Evolutionary conservation across 768 basidiomycete species (phyloP).

Genomic region (Naematelia aurantialba): DNA sequence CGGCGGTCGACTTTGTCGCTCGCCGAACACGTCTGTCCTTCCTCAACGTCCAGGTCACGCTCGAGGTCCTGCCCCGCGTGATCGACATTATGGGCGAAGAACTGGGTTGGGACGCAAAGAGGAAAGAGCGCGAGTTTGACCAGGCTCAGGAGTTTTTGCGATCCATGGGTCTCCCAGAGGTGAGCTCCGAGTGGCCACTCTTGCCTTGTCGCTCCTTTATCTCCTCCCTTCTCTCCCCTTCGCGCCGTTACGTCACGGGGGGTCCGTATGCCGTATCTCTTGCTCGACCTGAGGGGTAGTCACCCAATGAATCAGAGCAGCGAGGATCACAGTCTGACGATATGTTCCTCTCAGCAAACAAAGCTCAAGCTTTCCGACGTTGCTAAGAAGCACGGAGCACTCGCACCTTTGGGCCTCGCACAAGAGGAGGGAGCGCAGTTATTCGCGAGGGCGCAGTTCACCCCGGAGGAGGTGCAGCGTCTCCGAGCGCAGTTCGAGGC

Average conservation of each 20-base stretch:
- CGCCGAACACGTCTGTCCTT: constrained; percentile 90
- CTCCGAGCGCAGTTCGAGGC: constrained; percentile 49
- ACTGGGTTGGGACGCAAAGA: constrained; percentile 66
- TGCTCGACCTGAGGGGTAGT: too few relatives aligned
- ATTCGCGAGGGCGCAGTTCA: constrained; percentile 59
- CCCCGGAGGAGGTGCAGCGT: constrained; percentile 56
- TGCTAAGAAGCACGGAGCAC: constrained; percentile 20
- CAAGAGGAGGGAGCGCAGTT: constrained; percentile 43
- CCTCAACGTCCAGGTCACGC: constrained; percentile 80
- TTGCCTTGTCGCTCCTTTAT: not conserved
- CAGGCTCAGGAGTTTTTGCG: constrained; percentile 65
- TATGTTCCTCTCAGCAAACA: constrained; percentile 14
- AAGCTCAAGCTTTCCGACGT: constrained; percentile 47
- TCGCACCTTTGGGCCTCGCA: constrained; percentile 37
- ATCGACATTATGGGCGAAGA: constrained; percentile 88
- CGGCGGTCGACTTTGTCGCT: constrained; percentile 87
- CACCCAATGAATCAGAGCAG: too few relatives aligned
- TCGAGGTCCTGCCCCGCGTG: constrained; percentile 77
- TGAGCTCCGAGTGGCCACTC: too few relatives aligned
- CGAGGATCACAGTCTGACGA: not conserved
- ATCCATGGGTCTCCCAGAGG: constrained; percentile 73
- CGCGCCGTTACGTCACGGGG: not conserved
- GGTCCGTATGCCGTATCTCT: too few relatives aligned
- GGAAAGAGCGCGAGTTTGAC: constrained; percentile 62
- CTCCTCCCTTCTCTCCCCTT: not conserved